These are phyloP conservation scores for Scleroderma citrinum DNA, from an alignment of 768 basidiomycete species.

Conservation along the genomic window DNA sequence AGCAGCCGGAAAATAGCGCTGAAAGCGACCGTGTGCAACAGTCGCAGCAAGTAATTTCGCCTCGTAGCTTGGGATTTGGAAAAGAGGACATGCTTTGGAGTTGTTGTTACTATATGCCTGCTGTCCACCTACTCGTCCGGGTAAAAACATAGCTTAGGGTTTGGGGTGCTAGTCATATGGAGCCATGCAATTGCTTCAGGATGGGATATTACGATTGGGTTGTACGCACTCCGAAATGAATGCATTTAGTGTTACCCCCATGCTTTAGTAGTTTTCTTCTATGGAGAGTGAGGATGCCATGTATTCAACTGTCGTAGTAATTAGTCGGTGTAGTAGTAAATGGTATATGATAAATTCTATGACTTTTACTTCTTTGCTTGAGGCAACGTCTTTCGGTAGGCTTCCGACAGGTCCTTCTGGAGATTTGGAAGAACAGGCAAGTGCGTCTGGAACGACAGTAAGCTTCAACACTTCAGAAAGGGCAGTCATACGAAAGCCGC, in stretches of 20 bases:
- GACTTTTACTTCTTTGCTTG: constrained; percentile 59
- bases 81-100: no score
- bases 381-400: constrained; percentile 72
- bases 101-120: no score
- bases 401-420: constrained; percentile 86
- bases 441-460: constrained; percentile 48
- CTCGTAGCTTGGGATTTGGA: no score
- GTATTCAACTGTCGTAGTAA: neutral
- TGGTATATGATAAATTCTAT: neutral
- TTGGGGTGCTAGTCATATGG: no score
- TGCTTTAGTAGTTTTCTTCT: no score
- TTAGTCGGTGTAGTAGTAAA: neutral
- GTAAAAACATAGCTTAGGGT: no score
- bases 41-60: neutral
- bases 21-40: neutral
- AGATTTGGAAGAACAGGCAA: constrained; percentile 78
- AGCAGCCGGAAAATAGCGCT: neutral
- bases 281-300: no score
- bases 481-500: constrained; percentile 10
- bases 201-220: no score
- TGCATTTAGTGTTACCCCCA: no score
- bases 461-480: neutral
- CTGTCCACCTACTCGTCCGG: no score
- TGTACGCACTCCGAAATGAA: no score
- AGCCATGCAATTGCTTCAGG: no score